phyloP scores from a whole-genome alignment of 257 asterid genomes.

The Solanum pimpinellifolium region DNA sequence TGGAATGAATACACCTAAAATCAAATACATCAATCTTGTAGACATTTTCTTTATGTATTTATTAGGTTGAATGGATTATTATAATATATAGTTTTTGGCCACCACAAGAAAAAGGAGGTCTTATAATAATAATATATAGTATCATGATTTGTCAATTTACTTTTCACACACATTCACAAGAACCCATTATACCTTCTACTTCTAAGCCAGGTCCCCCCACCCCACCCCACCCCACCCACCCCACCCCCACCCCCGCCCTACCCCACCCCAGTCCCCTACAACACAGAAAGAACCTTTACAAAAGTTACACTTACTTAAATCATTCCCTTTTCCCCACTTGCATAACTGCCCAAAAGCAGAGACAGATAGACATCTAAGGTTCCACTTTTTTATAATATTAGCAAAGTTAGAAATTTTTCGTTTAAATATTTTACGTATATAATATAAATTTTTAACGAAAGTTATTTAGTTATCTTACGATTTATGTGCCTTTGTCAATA shows the following conservation, averaged over 20 bases:
- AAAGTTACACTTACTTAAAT: slow-evolving; percentile 7
- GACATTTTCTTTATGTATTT: slow-evolving; percentile 13
- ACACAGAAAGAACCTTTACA: slow-evolving; percentile 12
- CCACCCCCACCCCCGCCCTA: background rate
- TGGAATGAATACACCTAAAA: background rate
- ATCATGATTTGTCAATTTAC: slow-evolving; percentile 9
- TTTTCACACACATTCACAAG: slow-evolving; percentile 21
- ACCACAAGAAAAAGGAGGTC: background rate
- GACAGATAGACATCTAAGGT: background rate
- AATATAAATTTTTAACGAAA: background rate
- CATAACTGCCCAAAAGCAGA: background rate
- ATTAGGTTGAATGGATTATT: background rate
- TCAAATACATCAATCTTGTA: background rate
- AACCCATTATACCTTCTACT: slow-evolving; percentile 12
- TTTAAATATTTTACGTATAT: background rate
- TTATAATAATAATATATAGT: slow-evolving; percentile 12
- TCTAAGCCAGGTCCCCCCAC: background rate
- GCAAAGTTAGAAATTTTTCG: background rate
- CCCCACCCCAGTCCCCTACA: slow-evolving; percentile 2
- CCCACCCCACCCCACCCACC: background rate
- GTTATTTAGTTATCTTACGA: background rate
- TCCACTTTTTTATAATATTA: background rate
- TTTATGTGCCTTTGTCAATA: background rate
- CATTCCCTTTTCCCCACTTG: slow-evolving; percentile 26
- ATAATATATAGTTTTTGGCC: slow-evolving; percentile 12